Percentiles rank a stretch among this genome's conserved stretches.
These are phyloP conservation scores for Verticillium nonalfalfae DNA, from an alignment of 2,329 filamentous ascomycete species.

Conservation along the genomic window DNA sequence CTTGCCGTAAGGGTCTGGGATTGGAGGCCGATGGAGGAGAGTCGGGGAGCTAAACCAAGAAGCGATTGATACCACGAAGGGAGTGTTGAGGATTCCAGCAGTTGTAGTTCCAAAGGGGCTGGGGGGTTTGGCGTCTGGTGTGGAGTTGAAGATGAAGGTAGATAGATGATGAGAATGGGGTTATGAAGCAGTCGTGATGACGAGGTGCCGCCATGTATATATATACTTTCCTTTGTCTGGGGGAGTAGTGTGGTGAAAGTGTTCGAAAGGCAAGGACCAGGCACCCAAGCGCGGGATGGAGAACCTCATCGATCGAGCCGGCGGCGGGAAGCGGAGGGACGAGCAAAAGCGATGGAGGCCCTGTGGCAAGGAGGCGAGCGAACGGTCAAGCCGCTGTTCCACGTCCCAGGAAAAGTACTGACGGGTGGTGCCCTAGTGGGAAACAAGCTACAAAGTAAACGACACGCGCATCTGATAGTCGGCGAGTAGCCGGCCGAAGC, in stretches of 20 bases:
- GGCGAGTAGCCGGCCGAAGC: neutral
- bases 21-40: conserved; percentile 7
- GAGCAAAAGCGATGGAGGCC: neutral
- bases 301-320: neutral
- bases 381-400: neutral
- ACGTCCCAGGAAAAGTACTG: neutral
- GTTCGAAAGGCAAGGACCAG: neutral
- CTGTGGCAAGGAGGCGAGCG: neutral
- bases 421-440: neutral
- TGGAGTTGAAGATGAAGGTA: neutral
- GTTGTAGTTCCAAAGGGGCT: neutral
- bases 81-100: neutral
- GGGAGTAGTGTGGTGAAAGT: neutral
- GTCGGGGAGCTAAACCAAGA: neutral
- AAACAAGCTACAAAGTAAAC: neutral
- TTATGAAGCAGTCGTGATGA: neutral
- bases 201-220: neutral
- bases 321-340: neutral
- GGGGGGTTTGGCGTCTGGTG: neutral
- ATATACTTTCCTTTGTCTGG: neutral
- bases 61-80: no score
- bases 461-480: neutral
- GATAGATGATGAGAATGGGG: neutral
- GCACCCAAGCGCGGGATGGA: neutral
- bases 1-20: neutral